phyloP scores from a whole-genome alignment of 1,284 basidiomycete genomes.

The Ustilago xerochloae region DNA sequence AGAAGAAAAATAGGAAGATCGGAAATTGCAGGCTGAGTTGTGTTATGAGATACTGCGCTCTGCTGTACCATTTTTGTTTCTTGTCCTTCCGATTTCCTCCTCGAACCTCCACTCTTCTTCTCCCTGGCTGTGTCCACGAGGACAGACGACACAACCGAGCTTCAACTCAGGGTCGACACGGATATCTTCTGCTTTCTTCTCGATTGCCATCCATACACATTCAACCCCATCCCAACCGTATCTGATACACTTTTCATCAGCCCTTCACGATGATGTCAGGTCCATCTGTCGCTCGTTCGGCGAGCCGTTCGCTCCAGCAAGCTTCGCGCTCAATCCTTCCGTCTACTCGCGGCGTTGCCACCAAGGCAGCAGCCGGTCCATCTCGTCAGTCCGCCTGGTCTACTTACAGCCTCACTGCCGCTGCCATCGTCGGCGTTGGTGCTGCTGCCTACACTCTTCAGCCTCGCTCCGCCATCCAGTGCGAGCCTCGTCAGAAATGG shows the following conservation, averaged over 20 bases:
- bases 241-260: no score
- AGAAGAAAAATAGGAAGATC: conserved; percentile 4
- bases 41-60: not conserved
- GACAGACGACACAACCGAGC: not conserved
- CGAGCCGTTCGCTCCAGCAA: conserved; percentile 25
- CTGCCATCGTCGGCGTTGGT: conserved; percentile 15
- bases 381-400: conserved; percentile 20
- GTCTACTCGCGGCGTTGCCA: conserved; percentile 28
- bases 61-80: conserved; percentile 4
- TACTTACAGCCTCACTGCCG: conserved; percentile 16
- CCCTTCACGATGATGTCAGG: conserved; percentile 21
- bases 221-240: not conserved
- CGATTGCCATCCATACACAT: not conserved
- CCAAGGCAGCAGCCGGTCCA: conserved; percentile 21
- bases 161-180: not conserved
- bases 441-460: conserved; percentile 25
- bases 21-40: conserved; percentile 7
- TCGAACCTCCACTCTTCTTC: conserved; percentile 19
- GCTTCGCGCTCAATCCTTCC: conserved; percentile 18
- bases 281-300: conserved; percentile 16
- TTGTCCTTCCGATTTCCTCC: conserved; percentile 2
- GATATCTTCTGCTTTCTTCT: not conserved
- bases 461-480: conserved; percentile 22
- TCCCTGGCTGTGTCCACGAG: not conserved
- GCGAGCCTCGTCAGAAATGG: conserved; percentile 33